Conservation (phyloP, 2,329 filamentous ascomycete genomes). For the Domatiomyces globalis region DNA sequence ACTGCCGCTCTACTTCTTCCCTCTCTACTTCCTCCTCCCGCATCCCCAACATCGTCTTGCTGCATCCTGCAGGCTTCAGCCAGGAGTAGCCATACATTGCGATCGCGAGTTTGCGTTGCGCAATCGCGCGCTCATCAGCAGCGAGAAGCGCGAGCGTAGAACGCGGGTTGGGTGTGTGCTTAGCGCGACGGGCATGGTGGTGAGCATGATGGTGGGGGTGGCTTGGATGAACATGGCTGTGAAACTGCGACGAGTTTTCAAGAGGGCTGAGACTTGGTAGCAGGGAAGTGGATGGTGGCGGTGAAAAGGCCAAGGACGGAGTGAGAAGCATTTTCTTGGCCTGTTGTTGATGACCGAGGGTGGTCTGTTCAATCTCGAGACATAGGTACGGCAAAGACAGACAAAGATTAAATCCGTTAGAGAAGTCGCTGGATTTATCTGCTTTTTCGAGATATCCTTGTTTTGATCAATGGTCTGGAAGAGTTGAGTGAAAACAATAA, state of each 20-base stretch:
- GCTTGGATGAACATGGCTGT: slow-evolving; percentile 1
- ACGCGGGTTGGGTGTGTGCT: slow-evolving; percentile 25
- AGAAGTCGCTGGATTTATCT: not conserved
- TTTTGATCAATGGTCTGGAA: not conserved
- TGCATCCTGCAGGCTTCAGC: slow-evolving; percentile 76
- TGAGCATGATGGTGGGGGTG: slow-evolving; percentile 6
- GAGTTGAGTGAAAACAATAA: not conserved
- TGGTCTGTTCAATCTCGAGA: not conserved
- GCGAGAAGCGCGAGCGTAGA: slow-evolving; percentile 52
- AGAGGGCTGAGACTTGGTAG: slow-evolving; percentile 8
- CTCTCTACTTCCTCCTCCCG: slow-evolving; percentile 80
- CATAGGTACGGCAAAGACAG: not conserved
- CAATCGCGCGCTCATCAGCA: slow-evolving; percentile 62
- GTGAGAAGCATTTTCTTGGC: slow-evolving; percentile 8
- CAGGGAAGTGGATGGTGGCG: slow-evolving; percentile 12
- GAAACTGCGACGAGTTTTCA: not conserved
- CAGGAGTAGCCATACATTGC: slow-evolving; percentile 77
- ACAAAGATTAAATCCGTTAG: not conserved
- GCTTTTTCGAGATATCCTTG: not conserved
- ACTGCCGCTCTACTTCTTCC: slow-evolving; percentile 67
- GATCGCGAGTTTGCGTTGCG: slow-evolving; percentile 65
- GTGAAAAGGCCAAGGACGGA: slow-evolving; percentile 10
- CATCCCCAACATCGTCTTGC: slow-evolving; percentile 80
- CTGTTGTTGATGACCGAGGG: not conserved
- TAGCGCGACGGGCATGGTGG: slow-evolving; percentile 10